A percentile compares a stretch with the other conserved stretches of the same genome.
Conservation (phyloP, 2,329 filamentous ascomycete species). For the Aspergillus japonicus region DNA sequence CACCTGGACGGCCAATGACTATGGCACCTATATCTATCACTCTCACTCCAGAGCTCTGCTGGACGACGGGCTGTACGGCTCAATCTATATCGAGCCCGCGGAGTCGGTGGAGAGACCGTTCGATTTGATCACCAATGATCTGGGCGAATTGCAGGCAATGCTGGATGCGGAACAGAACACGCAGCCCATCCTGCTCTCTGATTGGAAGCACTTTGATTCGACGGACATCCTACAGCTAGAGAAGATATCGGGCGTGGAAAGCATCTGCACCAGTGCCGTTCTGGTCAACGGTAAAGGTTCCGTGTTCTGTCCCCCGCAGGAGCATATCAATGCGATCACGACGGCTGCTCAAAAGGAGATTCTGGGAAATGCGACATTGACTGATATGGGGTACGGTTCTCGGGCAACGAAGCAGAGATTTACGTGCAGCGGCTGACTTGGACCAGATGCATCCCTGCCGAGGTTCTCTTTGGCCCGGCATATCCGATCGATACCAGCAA, state of each 20-base stretch:
- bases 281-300: conserved; percentile 60
- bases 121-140: conserved; percentile 29
- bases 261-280: conserved; percentile 60
- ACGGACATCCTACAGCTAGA: conserved; percentile 39
- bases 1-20: conserved; percentile 55
- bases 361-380: conserved; percentile 25
- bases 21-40: conserved; percentile 64
- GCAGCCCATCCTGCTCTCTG: conserved; percentile 54
- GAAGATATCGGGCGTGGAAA: conserved; percentile 35
- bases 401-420: neutral
- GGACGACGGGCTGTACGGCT: conserved; percentile 60
- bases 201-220: conserved; percentile 58
- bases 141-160: conserved; percentile 44
- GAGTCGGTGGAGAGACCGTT: conserved; percentile 28
- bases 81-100: conserved; percentile 50
- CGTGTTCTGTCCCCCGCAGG: conserved; percentile 24
- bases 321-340: conserved; percentile 34
- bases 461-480: conserved; percentile 15
- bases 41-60: conserved; percentile 57
- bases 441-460: conserved; percentile 27
- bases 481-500: conserved; percentile 21
- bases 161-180: conserved; percentile 49
- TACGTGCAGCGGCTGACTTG: conserved; percentile 1
- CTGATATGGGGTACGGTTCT: conserved; percentile 28
- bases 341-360: conserved; percentile 16